phyloP scores from a whole-genome alignment of 148 eudicot species.

The Persicaria tinctoria region DNA sequence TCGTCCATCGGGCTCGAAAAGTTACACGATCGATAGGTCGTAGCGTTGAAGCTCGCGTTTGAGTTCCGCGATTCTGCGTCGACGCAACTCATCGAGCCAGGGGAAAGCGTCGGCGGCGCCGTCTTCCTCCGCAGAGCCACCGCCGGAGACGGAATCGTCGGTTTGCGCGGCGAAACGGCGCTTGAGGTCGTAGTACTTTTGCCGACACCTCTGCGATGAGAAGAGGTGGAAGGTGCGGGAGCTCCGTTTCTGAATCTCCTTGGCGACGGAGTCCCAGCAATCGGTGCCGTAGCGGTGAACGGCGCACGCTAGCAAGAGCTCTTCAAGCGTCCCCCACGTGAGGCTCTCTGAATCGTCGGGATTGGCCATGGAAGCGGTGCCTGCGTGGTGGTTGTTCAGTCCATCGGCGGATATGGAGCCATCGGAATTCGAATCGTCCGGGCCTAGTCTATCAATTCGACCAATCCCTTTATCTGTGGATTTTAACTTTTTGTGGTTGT shows the following conservation, averaged over 20 bases:
- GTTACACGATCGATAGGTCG: constrained; percentile 64
- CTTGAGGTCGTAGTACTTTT: constrained; percentile 40
- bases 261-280: constrained; percentile 51
- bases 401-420: not conserved
- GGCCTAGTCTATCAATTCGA: not conserved
- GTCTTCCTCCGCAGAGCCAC: not conserved
- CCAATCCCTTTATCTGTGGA: not conserved
- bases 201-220: constrained; percentile 32
- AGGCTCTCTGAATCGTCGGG: constrained; percentile 13
- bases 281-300: constrained; percentile 51
- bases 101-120: constrained; percentile 17
- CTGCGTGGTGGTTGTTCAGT: not conserved
- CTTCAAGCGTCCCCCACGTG: constrained; percentile 62
- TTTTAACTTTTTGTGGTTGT: no score
- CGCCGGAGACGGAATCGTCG: not conserved
- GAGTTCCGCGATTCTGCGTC: constrained; percentile 49
- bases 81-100: constrained; percentile 49
- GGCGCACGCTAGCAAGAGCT: constrained; percentile 55
- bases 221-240: constrained; percentile 19
- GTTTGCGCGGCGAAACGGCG: constrained; percentile 32
- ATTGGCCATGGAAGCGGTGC: constrained; percentile 6
- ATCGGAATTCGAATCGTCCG: not conserved
- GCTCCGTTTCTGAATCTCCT: constrained; percentile 36
- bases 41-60: constrained; percentile 37
- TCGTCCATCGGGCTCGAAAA: not conserved